Conservation (phyloP, 441 rosid species). For the Gossypium trilobum region DNA sequence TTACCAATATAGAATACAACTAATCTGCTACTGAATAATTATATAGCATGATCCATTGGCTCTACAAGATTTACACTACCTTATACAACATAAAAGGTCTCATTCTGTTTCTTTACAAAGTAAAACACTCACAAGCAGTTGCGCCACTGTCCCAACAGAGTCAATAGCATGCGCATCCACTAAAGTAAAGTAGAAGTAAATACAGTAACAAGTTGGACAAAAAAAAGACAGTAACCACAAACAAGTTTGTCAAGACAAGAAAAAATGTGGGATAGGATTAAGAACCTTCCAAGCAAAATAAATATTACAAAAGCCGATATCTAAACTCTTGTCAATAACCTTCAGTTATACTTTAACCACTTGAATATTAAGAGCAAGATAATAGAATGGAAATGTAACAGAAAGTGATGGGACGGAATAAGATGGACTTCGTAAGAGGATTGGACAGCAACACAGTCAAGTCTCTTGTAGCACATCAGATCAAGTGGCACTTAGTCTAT, state of each 20-base stretch:
- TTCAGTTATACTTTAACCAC: background rate
- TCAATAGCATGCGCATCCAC: background rate
- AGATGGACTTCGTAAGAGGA: background rate
- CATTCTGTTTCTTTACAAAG: background rate
- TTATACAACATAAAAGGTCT: background rate
- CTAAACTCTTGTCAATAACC: background rate
- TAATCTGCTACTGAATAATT: background rate
- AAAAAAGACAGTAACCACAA: background rate
- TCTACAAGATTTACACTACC: background rate
- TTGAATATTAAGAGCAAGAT: background rate
- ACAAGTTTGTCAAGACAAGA: constrained; percentile 5
- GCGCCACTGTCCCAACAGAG: background rate
- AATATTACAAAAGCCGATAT: background rate
- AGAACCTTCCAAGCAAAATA: constrained; percentile 6
- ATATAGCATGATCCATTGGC: background rate
- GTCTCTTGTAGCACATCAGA: background rate
- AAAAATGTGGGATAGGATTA: background rate
- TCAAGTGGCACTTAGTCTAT: background rate
- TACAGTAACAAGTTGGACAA: constrained; percentile 4
- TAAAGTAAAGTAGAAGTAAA: background rate
- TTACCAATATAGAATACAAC: constrained; percentile 5
- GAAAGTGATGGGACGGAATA: background rate
- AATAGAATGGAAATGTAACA: background rate
- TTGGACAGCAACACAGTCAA: background rate
- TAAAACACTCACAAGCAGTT: background rate